These are phyloP conservation scores for Poa pratensis DNA, from an alignment of 176 grass and related monocot genomes.

Conservation along the genomic window DNA sequence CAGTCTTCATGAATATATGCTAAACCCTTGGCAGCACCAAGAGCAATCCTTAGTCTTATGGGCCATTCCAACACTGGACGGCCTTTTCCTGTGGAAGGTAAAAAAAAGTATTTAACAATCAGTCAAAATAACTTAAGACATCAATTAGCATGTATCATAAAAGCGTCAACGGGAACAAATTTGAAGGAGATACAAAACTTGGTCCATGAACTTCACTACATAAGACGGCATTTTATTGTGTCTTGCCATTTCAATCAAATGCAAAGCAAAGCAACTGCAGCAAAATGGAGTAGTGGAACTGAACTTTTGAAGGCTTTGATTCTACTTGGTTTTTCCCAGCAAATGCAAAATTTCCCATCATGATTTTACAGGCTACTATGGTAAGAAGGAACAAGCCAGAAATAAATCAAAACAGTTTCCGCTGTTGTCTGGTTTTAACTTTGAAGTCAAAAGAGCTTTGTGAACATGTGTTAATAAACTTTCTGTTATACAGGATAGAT, in stretches of 20 bases:
- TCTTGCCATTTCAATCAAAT: conserved; percentile 1
- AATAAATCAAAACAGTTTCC: conserved; percentile 20
- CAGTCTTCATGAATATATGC: conserved; percentile 92
- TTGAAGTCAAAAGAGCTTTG: not conserved
- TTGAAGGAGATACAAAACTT: not conserved
- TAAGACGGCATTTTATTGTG: not conserved
- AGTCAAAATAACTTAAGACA: not conserved
- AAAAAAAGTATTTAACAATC: conserved; percentile 31
- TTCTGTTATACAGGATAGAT: not conserved
- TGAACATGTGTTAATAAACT: not conserved
- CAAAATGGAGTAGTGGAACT: not conserved
- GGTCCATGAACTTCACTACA: conserved; percentile 3
- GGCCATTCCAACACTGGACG: conserved; percentile 68
- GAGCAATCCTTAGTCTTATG: conserved; percentile 77
- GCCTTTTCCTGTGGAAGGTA: conserved; percentile 50
- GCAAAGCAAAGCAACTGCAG: not conserved
- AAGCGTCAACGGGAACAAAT: not conserved
- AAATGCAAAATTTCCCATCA: not conserved
- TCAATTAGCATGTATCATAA: conserved; percentile 25
- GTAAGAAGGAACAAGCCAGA: conserved; percentile 15
- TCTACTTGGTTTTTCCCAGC: not conserved
- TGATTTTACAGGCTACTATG: not conserved
- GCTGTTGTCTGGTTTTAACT: not conserved
- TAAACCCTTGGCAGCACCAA: conserved; percentile 86
- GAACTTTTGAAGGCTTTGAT: not conserved